phyloP scores from a whole-genome alignment of 768 basidiomycete genomes.

The Tylopilus rubrobrunneus region DNA sequence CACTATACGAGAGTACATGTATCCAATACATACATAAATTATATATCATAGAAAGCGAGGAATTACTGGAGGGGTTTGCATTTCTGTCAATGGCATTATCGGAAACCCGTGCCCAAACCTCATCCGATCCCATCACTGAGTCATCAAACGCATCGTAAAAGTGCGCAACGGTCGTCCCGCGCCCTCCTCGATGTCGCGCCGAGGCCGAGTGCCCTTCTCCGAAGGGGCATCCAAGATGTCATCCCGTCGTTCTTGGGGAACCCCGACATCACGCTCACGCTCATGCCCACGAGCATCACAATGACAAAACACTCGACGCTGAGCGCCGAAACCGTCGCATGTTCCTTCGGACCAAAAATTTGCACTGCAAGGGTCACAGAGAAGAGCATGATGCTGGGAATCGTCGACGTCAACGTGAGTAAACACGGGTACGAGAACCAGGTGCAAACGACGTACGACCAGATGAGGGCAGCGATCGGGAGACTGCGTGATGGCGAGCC shows the following conservation, averaged over 20 bases:
- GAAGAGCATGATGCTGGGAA: constrained; percentile 10
- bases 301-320: constrained; percentile 5
- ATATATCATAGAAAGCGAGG: too few relatives aligned
- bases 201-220: too few relatives aligned
- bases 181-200: neutral
- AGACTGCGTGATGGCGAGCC: constrained; percentile 15
- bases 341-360: constrained; percentile 4
- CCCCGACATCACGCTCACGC: neutral
- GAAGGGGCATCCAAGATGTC: too few relatives aligned
- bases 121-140: too few relatives aligned
- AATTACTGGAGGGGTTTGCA: too few relatives aligned
- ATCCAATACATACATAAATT: too few relatives aligned
- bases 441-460: constrained; percentile 10
- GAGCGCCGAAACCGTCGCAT: neutral
- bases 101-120: too few relatives aligned
- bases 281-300: neutral
- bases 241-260: neutral
- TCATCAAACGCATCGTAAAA: too few relatives aligned
- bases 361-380: constrained; percentile 2
- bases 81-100: too few relatives aligned
- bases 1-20: too few relatives aligned
- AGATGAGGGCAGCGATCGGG: constrained; percentile 8
- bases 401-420: too few relatives aligned
- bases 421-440: neutral
- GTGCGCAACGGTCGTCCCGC: too few relatives aligned